Percentiles rank a stretch among this genome's conserved stretches.
These are phyloP conservation scores for Salvia splendens DNA, from an alignment of 257 asterid species.

Conservation along the genomic window DNA sequence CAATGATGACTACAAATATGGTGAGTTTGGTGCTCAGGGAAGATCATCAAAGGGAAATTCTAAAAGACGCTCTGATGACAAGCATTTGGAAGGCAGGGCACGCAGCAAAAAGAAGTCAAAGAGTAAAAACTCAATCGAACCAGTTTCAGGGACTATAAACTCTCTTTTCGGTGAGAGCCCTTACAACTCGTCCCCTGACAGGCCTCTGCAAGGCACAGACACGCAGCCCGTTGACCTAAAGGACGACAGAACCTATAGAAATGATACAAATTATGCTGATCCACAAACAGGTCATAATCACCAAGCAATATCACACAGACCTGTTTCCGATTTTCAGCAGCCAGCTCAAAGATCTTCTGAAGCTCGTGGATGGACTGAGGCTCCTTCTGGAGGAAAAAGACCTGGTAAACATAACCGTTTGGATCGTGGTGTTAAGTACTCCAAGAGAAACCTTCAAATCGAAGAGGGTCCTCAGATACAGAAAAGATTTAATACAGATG, in stretches of 20 bases:
- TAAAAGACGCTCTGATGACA: conserved; percentile 58
- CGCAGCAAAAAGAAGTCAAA: conserved; percentile 54
- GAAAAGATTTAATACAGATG: conserved; percentile 45
- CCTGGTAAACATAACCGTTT: conserved; percentile 54
- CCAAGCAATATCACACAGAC: conserved; percentile 44
- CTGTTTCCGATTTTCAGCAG: conserved; percentile 54
- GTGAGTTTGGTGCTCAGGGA: conserved; percentile 44
- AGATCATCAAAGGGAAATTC: conserved; percentile 49
- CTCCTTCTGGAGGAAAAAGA: conserved; percentile 50
- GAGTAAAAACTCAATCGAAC: conserved; percentile 49
- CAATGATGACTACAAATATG: conserved; percentile 44
- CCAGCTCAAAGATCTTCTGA: conserved; percentile 51
- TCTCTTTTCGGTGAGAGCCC: conserved; percentile 58
- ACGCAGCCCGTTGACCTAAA: conserved; percentile 38
- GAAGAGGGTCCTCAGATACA: conserved; percentile 45
- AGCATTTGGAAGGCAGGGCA: conserved; percentile 47
- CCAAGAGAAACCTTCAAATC: conserved; percentile 54
- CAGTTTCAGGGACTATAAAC: conserved; percentile 49
- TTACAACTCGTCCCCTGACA: conserved; percentile 56
- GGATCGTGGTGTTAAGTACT: conserved; percentile 47
- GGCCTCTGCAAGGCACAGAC: conserved; percentile 44
- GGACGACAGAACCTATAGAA: conserved; percentile 41
- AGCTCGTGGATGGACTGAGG: conserved; percentile 43
- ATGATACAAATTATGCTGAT: conserved; percentile 46
- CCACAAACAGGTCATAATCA: conserved; percentile 46